Evolutionary conservation across 2,329 filamentous ascomycete genomes (phyloP).

Genomic region (Macrophomina phaseolina): DNA sequence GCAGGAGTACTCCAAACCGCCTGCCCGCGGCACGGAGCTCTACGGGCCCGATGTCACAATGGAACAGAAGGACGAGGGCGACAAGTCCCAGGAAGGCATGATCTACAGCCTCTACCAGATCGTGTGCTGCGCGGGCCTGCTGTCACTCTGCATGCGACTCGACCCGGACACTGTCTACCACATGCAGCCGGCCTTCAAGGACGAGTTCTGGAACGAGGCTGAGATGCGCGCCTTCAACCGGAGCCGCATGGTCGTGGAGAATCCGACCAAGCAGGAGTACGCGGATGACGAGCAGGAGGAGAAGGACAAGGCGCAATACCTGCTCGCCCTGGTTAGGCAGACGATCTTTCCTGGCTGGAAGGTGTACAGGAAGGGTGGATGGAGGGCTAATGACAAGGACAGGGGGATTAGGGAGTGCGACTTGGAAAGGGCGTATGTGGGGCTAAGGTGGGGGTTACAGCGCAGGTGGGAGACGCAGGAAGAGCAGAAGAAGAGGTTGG

Average conservation of each 20-base stretch:
- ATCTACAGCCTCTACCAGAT: conserved; percentile 1
- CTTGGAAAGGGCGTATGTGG: conserved; percentile 2
- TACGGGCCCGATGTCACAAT: neutral
- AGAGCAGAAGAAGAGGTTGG: neutral
- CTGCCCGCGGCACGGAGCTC: neutral
- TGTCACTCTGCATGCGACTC: conserved; percentile 16
- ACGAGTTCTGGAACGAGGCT: neutral
- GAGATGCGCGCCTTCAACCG: conserved; percentile 15
- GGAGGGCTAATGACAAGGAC: neutral
- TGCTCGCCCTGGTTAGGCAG: conserved; percentile 3
- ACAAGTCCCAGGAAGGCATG: neutral
- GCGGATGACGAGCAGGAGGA: neutral
- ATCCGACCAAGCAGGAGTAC: neutral
- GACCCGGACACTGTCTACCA: conserved; percentile 10
- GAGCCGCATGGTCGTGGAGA: neutral
- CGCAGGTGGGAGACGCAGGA: neutral
- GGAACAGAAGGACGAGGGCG: neutral
- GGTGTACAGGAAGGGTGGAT: conserved; percentile 22
- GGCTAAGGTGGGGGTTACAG: conserved; percentile 12
- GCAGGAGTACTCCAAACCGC: neutral
- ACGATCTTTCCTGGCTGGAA: neutral
- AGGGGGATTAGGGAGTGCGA: conserved; percentile 5
- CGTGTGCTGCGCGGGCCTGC: neutral
- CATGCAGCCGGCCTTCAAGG: conserved; percentile 1
- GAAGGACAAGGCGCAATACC: neutral